Evolutionary conservation across 169 alveolate species (phyloP).

Genomic region (Plasmodium ovale): DNA sequence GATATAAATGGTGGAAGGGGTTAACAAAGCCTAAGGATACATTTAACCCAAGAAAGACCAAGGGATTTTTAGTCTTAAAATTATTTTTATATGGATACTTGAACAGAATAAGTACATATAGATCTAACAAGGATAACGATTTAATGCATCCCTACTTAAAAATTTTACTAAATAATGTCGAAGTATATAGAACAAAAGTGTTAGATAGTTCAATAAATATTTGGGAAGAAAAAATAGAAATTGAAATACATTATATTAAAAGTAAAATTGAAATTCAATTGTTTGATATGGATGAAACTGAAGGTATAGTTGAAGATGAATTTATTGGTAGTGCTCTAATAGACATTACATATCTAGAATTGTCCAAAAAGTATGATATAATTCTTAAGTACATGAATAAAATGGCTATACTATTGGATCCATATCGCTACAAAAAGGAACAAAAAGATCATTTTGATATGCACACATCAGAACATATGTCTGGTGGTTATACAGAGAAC

Average conservation of each 20-base stretch:
- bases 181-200: slow-evolving; percentile 47
- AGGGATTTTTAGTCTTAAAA: slow-evolving; percentile 56
- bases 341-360: slow-evolving; percentile 27
- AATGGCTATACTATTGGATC: slow-evolving; percentile 34
- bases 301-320: slow-evolving; percentile 74
- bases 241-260: slow-evolving; percentile 73
- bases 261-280: slow-evolving; percentile 68
- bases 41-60: slow-evolving; percentile 59
- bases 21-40: slow-evolving; percentile 42
- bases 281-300: slow-evolving; percentile 75
- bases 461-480: background rate
- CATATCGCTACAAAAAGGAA: slow-evolving; percentile 5
- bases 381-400: slow-evolving; percentile 39
- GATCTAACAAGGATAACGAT: slow-evolving; percentile 65
- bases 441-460: background rate
- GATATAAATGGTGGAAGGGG: slow-evolving; percentile 59
- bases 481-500: background rate
- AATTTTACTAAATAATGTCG: slow-evolving; percentile 54
- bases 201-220: slow-evolving; percentile 39
- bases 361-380: slow-evolving; percentile 52
- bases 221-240: slow-evolving; percentile 68
- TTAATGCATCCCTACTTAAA: slow-evolving; percentile 73
- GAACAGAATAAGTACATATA: slow-evolving; percentile 44
- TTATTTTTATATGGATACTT: slow-evolving; percentile 65
- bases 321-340: slow-evolving; percentile 75